Evolutionary conservation across 306 rosid genomes (phyloP), one percentile per base, ranked within the genome.

Genomic region (Cicer judaicum): DNA sequence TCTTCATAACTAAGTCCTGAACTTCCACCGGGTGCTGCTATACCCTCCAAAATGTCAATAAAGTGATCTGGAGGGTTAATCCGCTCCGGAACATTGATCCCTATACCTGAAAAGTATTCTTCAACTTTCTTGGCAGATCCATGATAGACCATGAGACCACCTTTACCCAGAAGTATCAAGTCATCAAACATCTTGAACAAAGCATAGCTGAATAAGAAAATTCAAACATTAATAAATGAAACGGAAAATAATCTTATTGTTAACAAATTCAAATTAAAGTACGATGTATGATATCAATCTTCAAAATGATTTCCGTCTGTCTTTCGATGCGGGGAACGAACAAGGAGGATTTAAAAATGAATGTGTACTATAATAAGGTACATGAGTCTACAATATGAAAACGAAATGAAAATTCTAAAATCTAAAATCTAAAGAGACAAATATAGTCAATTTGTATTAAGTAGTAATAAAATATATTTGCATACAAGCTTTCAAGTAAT

Each of bases 151-250:
- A 94, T 92, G 13, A 92, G 87, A 77, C 99, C 99, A n/a, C 99
- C 99, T 91, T 92, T 92, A 79, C 92, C 99, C 68, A 92, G 88
- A 82, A 94, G 99, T 79, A 94, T 72, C 85, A 94, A 79, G 74
- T 94, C 99, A 52, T 94, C 99, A 78, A 94, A 94, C 99, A 94
- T 94, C 83, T 88, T 88, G 96, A 81, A 94, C 88, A 94, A 87
- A 64, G 92, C 88, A 81, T 90, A 92, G 85, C 98, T 93, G 97
- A 84, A 82, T 60, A 65, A 84, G 34, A 79, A 70, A 67, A 44
- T 19, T 48, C 49, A 73, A 47, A 60, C 64, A 63, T 78, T 64
- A 80, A 70, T 81, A 53, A 74, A 74, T 74, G 15, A 42, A 61
- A 15, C 7, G 66, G 46, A 42, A 47, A 73, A 52, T 36, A 75